Conservation (phyloP, 1,284 basidiomycete species). For the Megacollybia platyphylla region DNA sequence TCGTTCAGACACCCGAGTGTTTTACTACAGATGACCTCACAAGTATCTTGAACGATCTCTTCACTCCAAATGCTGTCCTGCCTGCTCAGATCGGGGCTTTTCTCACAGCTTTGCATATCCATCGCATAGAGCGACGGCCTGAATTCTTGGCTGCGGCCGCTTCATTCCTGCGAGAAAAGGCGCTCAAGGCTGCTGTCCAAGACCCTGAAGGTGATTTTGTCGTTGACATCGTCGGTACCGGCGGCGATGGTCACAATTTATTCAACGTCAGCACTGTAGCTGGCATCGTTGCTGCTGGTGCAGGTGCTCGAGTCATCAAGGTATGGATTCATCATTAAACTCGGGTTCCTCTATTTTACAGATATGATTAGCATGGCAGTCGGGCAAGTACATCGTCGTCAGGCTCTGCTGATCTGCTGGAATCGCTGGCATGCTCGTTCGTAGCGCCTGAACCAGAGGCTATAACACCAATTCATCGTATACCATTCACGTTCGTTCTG, state of each 20-base stretch:
- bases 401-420: conserved; percentile 87
- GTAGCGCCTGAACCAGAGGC: conserved; percentile 49
- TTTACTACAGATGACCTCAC: conserved; percentile 66
- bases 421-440: conserved; percentile 76
- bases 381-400: conserved; percentile 91
- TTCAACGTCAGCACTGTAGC: conserved; percentile 98
- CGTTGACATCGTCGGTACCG: conserved; percentile 57
- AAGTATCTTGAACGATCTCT: conserved; percentile 60
- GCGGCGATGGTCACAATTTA: conserved; percentile 95
- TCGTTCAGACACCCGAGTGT: conserved; percentile 65
- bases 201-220: conserved; percentile 50
- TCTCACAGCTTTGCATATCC: conserved; percentile 69
- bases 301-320: conserved; percentile 89
- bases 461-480: conserved; percentile 40
- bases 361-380: conserved; percentile 66
- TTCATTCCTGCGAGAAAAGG: conserved; percentile 53
- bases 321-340: conserved; percentile 22
- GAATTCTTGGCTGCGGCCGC: conserved; percentile 73
- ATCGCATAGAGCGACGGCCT: conserved; percentile 61
- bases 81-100: conserved; percentile 76
- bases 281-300: conserved; percentile 88
- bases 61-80: conserved; percentile 47
- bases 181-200: conserved; percentile 48
- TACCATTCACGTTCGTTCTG: conserved; percentile 88
- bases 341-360: conserved; percentile 4